These are phyloP conservation scores for Hanseniaspora meyeri DNA, from an alignment of 805 yeast species.

Conservation along the genomic window DNA sequence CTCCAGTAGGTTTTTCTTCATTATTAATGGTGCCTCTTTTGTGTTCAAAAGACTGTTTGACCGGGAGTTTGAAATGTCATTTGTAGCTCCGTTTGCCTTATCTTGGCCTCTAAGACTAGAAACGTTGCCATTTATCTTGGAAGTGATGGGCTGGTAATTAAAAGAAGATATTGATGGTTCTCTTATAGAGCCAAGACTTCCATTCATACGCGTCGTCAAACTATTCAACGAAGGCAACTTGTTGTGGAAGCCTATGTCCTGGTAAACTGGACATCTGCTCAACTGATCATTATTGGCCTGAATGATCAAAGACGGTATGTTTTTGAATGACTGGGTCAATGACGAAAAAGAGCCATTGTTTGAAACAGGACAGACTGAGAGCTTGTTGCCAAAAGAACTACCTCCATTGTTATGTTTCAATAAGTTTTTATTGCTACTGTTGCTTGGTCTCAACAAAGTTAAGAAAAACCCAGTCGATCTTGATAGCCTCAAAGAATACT, in stretches of 20 bases:
- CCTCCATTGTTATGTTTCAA: neutral
- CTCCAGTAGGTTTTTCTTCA: conserved; percentile 4
- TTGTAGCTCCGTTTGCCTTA: neutral
- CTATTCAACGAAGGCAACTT: conserved; percentile 14
- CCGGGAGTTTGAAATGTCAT: neutral
- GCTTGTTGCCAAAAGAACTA: conserved; percentile 4
- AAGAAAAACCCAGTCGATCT: conserved; percentile 41
- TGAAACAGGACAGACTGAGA: conserved; percentile 13
- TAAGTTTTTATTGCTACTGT: conserved; percentile 15
- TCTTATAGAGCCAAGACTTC: neutral
- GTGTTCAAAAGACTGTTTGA: neutral
- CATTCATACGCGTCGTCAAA: neutral
- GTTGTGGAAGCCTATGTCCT: conserved; percentile 26
- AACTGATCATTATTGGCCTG: conserved; percentile 26
- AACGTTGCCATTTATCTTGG: neutral
- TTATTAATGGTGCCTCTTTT: conserved; percentile 6
- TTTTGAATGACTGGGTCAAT: conserved; percentile 23
- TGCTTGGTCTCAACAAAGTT: conserved; percentile 29
- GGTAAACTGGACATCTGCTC: conserved; percentile 29
- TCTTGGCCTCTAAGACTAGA: conserved; percentile 7
- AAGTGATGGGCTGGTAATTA: conserved; percentile 12
- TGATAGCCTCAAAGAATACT: conserved; percentile 56
- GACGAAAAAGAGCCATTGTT: conserved; percentile 22
- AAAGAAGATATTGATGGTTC: conserved; percentile 1
- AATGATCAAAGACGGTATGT: conserved; percentile 26